These are phyloP conservation scores for Barnettozyma salicaria DNA, from an alignment of 805 yeast genomes.

Conservation along the genomic window DNA sequence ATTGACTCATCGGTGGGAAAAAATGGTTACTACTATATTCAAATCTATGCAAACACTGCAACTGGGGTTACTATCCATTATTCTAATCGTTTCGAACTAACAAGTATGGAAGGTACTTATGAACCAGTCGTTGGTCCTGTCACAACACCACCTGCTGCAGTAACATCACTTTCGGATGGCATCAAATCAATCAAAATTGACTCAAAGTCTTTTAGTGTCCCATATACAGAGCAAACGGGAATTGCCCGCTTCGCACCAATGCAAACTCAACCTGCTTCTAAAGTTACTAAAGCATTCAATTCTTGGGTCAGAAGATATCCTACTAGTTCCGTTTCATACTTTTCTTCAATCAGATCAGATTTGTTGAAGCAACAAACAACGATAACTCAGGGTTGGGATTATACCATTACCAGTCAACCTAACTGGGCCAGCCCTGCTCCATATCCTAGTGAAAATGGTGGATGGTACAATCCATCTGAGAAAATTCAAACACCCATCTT, in stretches of 20 bases:
- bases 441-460: slow-evolving; percentile 51
- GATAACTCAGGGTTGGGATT: slow-evolving; percentile 79
- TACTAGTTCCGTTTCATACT: slow-evolving; percentile 62
- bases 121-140: slow-evolving; percentile 43
- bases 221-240: slow-evolving; percentile 80
- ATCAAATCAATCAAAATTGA: slow-evolving; percentile 37
- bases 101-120: slow-evolving; percentile 65
- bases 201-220: slow-evolving; percentile 52
- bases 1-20: slow-evolving; percentile 43
- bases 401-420: slow-evolving; percentile 51
- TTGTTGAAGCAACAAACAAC: slow-evolving; percentile 48
- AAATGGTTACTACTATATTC: slow-evolving; percentile 68
- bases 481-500: slow-evolving; percentile 26
- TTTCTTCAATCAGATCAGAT: slow-evolving; percentile 34
- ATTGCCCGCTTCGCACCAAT: slow-evolving; percentile 79
- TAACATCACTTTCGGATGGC: slow-evolving; percentile 30
- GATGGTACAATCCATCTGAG: slow-evolving; percentile 59
- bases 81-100: slow-evolving; percentile 55
- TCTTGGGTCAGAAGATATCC: slow-evolving; percentile 63
- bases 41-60: slow-evolving; percentile 45
- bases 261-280: slow-evolving; percentile 81
- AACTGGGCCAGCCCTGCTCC: slow-evolving; percentile 73
- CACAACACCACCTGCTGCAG: slow-evolving; percentile 37
- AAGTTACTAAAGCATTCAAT: slow-evolving; percentile 47
- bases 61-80: slow-evolving; percentile 56